Percentiles rank a stretch among this genome's conserved stretches.
Evolutionary conservation across 345 rosid genomes (phyloP).

Genomic region (Euphorbia lathyris): DNA sequence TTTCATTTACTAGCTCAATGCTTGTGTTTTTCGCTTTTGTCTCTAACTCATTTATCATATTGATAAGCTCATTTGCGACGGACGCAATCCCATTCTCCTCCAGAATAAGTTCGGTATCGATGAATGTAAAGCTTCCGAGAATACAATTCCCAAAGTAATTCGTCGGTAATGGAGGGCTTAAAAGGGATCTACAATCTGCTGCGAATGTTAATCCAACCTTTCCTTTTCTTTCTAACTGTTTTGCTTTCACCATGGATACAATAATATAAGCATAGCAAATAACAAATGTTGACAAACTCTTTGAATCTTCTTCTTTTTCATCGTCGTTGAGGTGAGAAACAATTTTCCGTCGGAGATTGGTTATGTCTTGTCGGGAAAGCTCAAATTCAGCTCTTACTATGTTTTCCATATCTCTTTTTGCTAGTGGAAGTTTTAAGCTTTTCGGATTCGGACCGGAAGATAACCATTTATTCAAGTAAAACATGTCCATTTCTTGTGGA

Average conservation of each 20-base stretch:
- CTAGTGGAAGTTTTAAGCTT: too few relatives aligned
- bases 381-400: too few relatives aligned
- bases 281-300: conserved; percentile 31
- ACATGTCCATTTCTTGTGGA: conserved; percentile 19
- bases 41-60: neutral
- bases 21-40: neutral
- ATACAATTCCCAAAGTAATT: conserved; percentile 48
- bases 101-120: too few relatives aligned
- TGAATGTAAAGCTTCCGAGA: too few relatives aligned
- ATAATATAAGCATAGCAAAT: conserved; percentile 27
- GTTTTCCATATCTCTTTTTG: too few relatives aligned
- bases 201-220: conserved; percentile 16
- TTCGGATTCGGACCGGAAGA: too few relatives aligned
- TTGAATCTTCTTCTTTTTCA: neutral
- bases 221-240: conserved; percentile 16
- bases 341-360: conserved; percentile 26
- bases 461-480: conserved; percentile 10
- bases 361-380: conserved; percentile 19
- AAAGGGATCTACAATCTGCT: conserved; percentile 27
- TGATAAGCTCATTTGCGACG: neutral
- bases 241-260: conserved; percentile 29
- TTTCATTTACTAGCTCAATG: neutral
- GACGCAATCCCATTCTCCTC: neutral
- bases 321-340: neutral
- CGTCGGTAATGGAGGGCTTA: conserved; percentile 10